phyloP scores from a whole-genome alignment of 257 asterid species.

The Solanum ahanhuiri region DNA sequence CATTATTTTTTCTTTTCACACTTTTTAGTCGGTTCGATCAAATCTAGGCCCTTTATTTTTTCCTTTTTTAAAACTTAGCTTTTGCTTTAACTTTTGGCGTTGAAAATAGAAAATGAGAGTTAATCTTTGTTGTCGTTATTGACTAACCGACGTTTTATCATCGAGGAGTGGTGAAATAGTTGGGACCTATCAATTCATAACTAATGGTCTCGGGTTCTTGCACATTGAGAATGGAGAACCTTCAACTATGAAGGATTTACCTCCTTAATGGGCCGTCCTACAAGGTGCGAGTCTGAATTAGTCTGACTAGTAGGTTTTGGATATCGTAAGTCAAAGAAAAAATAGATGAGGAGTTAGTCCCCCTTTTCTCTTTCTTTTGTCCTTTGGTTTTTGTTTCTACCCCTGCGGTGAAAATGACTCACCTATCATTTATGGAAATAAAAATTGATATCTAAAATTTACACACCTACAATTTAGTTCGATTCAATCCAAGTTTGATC shows the following conservation, averaged over 20 bases:
- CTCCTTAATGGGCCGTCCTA: neutral
- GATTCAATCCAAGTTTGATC: neutral
- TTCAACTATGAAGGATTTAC: neutral
- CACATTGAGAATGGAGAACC: neutral
- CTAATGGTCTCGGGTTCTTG: neutral
- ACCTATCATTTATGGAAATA: neutral
- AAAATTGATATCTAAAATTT: neutral
- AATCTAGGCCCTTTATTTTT: neutral
- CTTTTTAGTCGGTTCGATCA: neutral
- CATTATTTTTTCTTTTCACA: neutral
- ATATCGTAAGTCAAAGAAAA: neutral
- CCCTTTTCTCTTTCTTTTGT: neutral
- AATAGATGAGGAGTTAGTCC: neutral
- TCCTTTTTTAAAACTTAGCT: neutral
- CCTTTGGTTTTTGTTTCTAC: neutral
- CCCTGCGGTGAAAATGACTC: neutral
- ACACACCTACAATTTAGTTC: neutral
- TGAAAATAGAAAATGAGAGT: neutral
- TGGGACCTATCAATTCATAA: neutral
- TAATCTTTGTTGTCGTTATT: neutral
- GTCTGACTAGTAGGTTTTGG: neutral
- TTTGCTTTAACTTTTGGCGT: neutral
- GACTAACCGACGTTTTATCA: neutral
- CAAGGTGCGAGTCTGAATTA: neutral
- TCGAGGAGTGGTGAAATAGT: neutral